Evolutionary conservation across 345 rosid species (phyloP), one percentile per base, ranked within the genome.

Genomic region (Eucalyptus leucophloia): DNA sequence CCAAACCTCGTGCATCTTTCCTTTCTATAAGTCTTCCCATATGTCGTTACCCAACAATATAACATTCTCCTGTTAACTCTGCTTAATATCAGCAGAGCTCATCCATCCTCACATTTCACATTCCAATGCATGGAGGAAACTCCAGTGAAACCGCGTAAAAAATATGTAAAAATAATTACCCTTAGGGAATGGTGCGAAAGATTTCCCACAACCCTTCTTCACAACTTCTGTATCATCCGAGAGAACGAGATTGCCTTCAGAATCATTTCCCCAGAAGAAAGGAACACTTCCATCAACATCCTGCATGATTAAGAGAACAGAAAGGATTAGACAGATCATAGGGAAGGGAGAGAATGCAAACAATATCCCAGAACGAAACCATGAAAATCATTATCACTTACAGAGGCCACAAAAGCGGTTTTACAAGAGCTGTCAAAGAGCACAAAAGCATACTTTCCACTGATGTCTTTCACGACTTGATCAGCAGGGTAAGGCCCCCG

Each of bases 401-500:
- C 99, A 88, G 93, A 90, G 15, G 99, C 99, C 58, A 97, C n/a
- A 89, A 98, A 96, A 87, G 93, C 90, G 37, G 93, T 91, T 81
- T 96, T 93, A 1, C 97, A 91, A 86, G 96, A 86, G 92, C 95
- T 92, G 89, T 98, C 99, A n/a, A 88, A 97, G 89, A 97, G 94
- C 83, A 96, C 87, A 87, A 97, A 97, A 2, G 96, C 95, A 89
- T 93, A 98, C 89, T 95, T 97, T 72, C 99, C 99, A 34, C 92
- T 93, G 56, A 98, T 91, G 85, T 96, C 99, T 95, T 95, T 94
- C 51, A 97, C 97, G 50, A 98, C 99, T 93, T 96, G 99, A 90
- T 96, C 99, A 3, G 97, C 96, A 86, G 99, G 96, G 88, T 98
- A 98, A 34, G 99, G 99, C 88, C 99, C 98, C 86, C 99, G 96